Conservation (phyloP, 306 rosid genomes). For the Quercus mongolica region DNA sequence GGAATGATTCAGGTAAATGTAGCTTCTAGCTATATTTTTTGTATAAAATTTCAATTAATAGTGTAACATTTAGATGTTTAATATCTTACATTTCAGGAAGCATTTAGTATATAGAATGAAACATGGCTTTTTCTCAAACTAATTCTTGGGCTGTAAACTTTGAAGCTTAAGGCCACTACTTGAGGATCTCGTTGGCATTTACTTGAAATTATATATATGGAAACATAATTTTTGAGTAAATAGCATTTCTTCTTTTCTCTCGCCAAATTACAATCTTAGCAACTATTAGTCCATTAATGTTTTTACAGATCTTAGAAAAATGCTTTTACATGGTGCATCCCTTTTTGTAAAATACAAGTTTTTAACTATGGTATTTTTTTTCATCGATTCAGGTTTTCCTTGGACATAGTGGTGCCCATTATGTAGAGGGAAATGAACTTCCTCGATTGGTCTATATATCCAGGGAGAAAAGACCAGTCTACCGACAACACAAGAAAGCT, state of each 20-base stretch:
- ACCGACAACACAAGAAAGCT: slow-evolving; percentile 97
- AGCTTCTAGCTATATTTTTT: not conserved
- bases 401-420: slow-evolving; percentile 84
- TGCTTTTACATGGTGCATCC: not conserved
- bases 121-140: not conserved
- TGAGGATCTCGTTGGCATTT: not conserved
- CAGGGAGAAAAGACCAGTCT: slow-evolving; percentile 94
- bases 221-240: not conserved
- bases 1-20: slow-evolving; percentile 93
- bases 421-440: slow-evolving; percentile 83
- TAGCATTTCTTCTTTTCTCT: not conserved
- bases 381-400: slow-evolving; percentile 74
- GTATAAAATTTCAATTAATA: not conserved
- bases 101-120: not conserved
- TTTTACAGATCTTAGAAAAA: not conserved
- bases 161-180: not conserved
- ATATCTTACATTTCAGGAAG: not conserved
- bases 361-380: not conserved
- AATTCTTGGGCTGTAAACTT: not conserved
- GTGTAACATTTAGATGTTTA: not conserved
- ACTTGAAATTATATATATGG: not conserved
- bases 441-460: slow-evolving; percentile 92
- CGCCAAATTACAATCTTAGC: not conserved
- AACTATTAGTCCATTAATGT: slow-evolving; percentile 7
- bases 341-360: not conserved